These are phyloP conservation scores for Xylariaceae sp. DNA, from an alignment of 2,329 filamentous ascomycete species.

Conservation along the genomic window DNA sequence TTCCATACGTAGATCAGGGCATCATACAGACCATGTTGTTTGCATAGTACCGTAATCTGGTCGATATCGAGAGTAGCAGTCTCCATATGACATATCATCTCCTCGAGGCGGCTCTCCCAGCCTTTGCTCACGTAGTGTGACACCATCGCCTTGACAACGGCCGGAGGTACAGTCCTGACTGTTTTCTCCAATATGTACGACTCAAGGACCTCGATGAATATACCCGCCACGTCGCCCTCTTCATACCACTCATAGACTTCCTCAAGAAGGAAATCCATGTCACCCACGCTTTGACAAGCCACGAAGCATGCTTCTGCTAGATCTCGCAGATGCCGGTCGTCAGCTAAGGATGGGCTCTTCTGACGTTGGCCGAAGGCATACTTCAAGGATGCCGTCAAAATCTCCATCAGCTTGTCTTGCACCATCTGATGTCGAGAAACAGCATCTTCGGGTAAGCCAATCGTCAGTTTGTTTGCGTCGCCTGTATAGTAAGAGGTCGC, in stretches of 20 bases:
- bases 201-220: constrained; percentile 86
- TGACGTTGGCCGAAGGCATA: constrained; percentile 73
- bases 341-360: constrained; percentile 40
- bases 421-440: constrained; percentile 72
- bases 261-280: constrained; percentile 82
- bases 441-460: constrained; percentile 85
- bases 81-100: constrained; percentile 90
- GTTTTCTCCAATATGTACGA: constrained; percentile 76
- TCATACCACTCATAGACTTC: constrained; percentile 89
- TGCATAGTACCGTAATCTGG: constrained; percentile 84
- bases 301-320: constrained; percentile 78
- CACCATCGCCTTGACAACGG: constrained; percentile 80
- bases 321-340: constrained; percentile 62
- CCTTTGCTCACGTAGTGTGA: constrained; percentile 72
- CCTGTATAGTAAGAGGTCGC: constrained; percentile 91
- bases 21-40: constrained; percentile 87
- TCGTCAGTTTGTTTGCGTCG: constrained; percentile 86
- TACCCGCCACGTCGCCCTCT: constrained; percentile 62
- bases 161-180: constrained; percentile 71
- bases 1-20: constrained; percentile 98
- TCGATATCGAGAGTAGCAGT: constrained; percentile 90
- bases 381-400: constrained; percentile 85
- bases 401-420: constrained; percentile 81
- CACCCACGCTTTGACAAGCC: constrained; percentile 71
- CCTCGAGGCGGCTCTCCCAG: constrained; percentile 74